Evolutionary conservation across 2,329 filamentous ascomycete genomes (phyloP), one percentile per base, ranked within the genome.

Genomic region (Simplicillium aogashimaense): DNA sequence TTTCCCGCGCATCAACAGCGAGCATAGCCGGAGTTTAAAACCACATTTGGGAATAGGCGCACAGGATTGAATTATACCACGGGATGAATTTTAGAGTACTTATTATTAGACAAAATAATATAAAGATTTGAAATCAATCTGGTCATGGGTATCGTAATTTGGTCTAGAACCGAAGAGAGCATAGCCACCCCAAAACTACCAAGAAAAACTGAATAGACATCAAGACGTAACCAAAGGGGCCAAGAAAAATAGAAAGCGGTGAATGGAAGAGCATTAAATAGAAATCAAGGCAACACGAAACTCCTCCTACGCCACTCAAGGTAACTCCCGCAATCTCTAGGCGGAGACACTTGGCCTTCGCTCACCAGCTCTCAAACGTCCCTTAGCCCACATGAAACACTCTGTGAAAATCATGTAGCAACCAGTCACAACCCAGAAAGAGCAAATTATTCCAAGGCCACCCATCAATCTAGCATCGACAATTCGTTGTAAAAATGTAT

Each of bases 341-440:
- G 31, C 32, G 25, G 42, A 44, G n/a, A 44, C 13, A 29, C 42
- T 41, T 30, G 44, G 36, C 31, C 43, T 52, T 29, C 53, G 55
- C 38, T 56, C 56, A 9, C 48, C 54, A 7, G 44, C 45, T 38
- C 57, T 53, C 48, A 54, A 44, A 28, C 51, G 52, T 11, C 58
- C 57, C 42, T 60, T 63, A 5, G 51, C 49, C 57, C 65, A 64
- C 36, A 70, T 55, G 8, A 59, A 54, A 32, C 58, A 54, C 48
- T 73, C 67, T 12, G 65, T 70, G 37, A 73, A 71, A 29, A 63
- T 46, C 42, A 74, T 61, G 41, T 73, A 74, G 29, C 65, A 51
- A 3, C 70, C 64, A 1, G 71, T 69, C 13, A 69, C 50, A 20
- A 58, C 60, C 71, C 70, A 74, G 43, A 70, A 68, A 2, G 61